Evolutionary conservation across 495 filamentous ascomycete genomes (phyloP), one percentile per base, ranked within the genome.

Genomic region (Ramalina intermedia): DNA sequence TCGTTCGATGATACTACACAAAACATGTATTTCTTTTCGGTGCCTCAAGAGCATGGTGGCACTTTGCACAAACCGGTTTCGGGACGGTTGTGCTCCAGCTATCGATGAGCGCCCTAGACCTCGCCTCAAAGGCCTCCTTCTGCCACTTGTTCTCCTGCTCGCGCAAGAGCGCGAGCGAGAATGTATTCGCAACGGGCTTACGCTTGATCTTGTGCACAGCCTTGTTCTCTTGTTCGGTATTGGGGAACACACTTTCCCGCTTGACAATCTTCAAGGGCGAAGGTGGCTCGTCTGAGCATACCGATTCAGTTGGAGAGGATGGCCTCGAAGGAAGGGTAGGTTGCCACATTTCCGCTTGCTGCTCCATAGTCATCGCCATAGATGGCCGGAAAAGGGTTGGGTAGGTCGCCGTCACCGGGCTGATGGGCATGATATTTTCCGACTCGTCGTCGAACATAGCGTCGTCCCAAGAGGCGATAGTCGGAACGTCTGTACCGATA

Each of bases 71-170:
- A n/a, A 55, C 17, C n/a, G 43, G 33, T n/a, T 37, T 44, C 5
- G 43, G 44, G 6, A 46, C 44, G 8, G 13, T 39, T n/a, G 39
- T 52, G 27, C 49, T 55, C 53, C 53, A 55, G 21, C 49, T 52
- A 8, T 55, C 53, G 11, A 55, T 37, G 37, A 50, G 47, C 9
- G 37, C 13, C 23, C 37, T 23, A 11, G 46, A 44, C 18, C 41
- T 48, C 20, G 47, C 41, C 38, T 52, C 36, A 16, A 47, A 35
- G 24, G 45, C 47, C 12, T 44, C 24, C 29, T 16, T 18, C 35
- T 26, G 40, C 17, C 18, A 41, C 17, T 27, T n/a, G n/a, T 47
- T 33, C 6, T 21, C 36, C 24, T 21, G 17, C 13, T 29, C 36
- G 7, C 37, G 14, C 5, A 17, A n/a, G 2, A 42, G 27, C 18